phyloP scores from a whole-genome alignment of 2,329 filamentous ascomycete species.

The Nigrograna mackinnonii region DNA sequence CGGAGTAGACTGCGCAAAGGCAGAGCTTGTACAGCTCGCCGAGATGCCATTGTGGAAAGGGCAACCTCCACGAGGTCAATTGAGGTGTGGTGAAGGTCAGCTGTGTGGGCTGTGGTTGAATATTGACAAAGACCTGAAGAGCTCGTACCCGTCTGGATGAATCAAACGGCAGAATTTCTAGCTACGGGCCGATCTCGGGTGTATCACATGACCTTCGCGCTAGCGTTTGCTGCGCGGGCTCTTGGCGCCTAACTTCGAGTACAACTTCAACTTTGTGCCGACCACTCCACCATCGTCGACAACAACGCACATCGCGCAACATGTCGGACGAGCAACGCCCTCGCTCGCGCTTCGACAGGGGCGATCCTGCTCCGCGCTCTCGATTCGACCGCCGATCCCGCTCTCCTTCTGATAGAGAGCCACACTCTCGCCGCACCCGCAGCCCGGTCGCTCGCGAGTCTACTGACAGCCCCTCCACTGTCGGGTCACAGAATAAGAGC shows the following conservation, averaged over 20 bases:
- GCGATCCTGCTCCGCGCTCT: conserved; percentile 57
- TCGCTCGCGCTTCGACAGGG: conserved; percentile 93
- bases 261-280: not conserved
- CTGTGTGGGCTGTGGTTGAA: conserved; percentile 6
- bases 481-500: conserved; percentile 56
- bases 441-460: conserved; percentile 69
- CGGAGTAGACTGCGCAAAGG: conserved; percentile 38
- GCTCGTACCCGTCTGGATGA: not conserved
- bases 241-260: too few species aligned
- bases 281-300: too few species aligned
- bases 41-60: conserved; percentile 44
- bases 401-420: conserved; percentile 69
- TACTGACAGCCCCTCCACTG: conserved; percentile 49
- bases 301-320: conserved; percentile 5
- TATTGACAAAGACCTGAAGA: conserved; percentile 5
- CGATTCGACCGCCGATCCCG: conserved; percentile 57
- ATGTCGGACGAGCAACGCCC: conserved; percentile 86
- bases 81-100: conserved; percentile 12
- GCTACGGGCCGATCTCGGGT: conserved; percentile 9
- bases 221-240: too few species aligned
- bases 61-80: conserved; percentile 19
- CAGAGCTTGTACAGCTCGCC: conserved; percentile 42
- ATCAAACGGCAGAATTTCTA: conserved; percentile 8
- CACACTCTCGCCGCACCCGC: conserved; percentile 75
- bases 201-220: too few species aligned